Evolutionary conservation across 768 basidiomycete genomes (phyloP).

Genomic region (Scleroderma citrinum): DNA sequence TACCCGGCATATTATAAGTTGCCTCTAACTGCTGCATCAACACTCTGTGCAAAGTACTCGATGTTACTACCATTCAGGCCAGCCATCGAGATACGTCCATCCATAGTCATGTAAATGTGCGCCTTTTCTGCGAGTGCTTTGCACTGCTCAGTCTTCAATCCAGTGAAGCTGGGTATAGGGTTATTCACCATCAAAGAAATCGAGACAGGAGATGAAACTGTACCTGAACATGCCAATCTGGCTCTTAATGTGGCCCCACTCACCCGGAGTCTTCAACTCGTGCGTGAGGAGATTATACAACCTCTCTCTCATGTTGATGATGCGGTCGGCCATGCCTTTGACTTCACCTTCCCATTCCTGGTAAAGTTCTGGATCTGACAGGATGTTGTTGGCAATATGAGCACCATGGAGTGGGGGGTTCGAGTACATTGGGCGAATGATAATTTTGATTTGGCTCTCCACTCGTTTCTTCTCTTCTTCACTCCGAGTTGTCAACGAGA

Average conservation of each 20-base stretch:
- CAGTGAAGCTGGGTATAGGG: constrained; percentile 63
- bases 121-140: constrained; percentile 80
- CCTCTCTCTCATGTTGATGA: constrained; percentile 87
- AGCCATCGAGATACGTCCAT: constrained; percentile 93
- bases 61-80: constrained; percentile 81
- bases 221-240: constrained; percentile 99
- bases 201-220: constrained; percentile 13
- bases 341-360: constrained; percentile 87
- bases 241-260: constrained; percentile 91
- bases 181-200: constrained; percentile 1
- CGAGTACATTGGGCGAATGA: constrained; percentile 95
- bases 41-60: constrained; percentile 84
- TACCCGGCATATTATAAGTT: constrained; percentile 44
- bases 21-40: constrained; percentile 78
- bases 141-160: constrained; percentile 72
- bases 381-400: constrained; percentile 77
- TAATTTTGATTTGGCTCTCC: constrained; percentile 91
- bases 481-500: constrained; percentile 71
- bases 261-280: constrained; percentile 83
- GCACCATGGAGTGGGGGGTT: constrained; percentile 94
- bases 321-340: constrained; percentile 92
- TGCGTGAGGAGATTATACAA: constrained; percentile 73
- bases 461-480: constrained; percentile 80
- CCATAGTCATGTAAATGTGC: constrained; percentile 90
- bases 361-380: constrained; percentile 70